A percentile compares a stretch with the other conserved stretches of the same genome.
Conservation (phyloP, 768 basidiomycete genomes). For the Zangia roseola region DNA sequence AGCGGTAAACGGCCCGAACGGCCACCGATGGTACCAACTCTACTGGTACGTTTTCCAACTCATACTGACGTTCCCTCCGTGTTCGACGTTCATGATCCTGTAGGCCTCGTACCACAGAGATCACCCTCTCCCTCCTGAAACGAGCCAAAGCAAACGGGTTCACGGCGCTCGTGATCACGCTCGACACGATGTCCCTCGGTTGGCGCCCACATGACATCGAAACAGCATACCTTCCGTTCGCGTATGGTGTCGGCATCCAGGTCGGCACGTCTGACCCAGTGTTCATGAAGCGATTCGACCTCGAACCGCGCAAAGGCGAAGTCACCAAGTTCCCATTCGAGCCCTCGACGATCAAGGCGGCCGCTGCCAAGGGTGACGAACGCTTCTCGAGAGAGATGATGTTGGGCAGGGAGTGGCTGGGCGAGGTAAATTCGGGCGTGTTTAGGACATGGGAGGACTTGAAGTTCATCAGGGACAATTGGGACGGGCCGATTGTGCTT, state of each 20-base stretch:
- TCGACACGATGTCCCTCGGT: conserved; percentile 71
- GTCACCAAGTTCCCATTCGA: conserved; percentile 59
- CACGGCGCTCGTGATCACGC: conserved; percentile 71
- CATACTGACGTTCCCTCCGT: not conserved
- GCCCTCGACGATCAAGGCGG: conserved; percentile 41
- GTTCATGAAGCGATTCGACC: conserved; percentile 62
- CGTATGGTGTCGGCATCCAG: conserved; percentile 62
- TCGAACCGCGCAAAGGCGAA: conserved; percentile 41
- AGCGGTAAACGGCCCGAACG: conserved; percentile 57
- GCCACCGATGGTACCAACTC: conserved; percentile 77
- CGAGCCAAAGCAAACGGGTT: conserved; percentile 68
- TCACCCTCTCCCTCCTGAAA: conserved; percentile 61
- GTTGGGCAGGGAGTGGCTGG: conserved; percentile 63
- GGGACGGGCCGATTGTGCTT: conserved; percentile 74
- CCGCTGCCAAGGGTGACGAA: conserved; percentile 47
- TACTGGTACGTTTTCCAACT: conserved; percentile 54
- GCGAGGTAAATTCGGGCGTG: conserved; percentile 58
- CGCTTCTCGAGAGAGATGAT: conserved; percentile 34
- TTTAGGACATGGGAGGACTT: conserved; percentile 74
- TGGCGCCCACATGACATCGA: conserved; percentile 79
- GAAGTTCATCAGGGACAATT: conserved; percentile 63
- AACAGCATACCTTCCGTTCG: conserved; percentile 62
- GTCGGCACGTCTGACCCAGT: conserved; percentile 73
- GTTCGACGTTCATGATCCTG: not conserved
- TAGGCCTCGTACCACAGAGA: conserved; percentile 62